Conservation (phyloP, 75 land plant species). For the Sequoiadendron giganteum region DNA sequence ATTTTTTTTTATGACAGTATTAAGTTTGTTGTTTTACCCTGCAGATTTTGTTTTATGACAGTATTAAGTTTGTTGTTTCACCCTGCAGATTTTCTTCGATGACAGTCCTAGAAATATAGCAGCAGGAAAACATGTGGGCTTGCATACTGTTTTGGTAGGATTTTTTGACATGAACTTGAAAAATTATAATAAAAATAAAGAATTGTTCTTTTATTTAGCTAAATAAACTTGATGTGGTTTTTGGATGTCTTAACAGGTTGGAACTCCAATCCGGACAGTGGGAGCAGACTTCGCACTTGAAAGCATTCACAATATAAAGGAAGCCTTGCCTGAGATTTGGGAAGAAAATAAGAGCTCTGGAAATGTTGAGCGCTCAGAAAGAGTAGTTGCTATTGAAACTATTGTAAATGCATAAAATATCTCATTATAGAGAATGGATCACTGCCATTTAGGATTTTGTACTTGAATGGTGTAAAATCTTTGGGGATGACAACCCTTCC, state of each 20-base stretch:
- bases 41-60: slow-evolving; percentile 87
- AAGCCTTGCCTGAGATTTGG: slow-evolving; percentile 80
- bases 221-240: not conserved
- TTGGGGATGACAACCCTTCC: not conserved
- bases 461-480: not conserved
- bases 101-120: slow-evolving; percentile 82
- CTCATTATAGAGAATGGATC: too few species aligned
- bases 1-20: slow-evolving; percentile 86
- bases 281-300: slow-evolving; percentile 76
- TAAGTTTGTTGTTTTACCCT: too few species aligned
- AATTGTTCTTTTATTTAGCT: not conserved
- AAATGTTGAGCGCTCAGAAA: slow-evolving; percentile 17
- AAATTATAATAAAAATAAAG: not conserved
- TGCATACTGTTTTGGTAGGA: slow-evolving; percentile 78
- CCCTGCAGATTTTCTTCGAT: slow-evolving; percentile 75
- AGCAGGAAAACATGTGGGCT: slow-evolving; percentile 66
- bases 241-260: slow-evolving; percentile 40
- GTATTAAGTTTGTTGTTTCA: too few species aligned
- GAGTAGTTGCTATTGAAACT: slow-evolving; percentile 46
- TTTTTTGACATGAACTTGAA: not conserved
- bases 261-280: slow-evolving; percentile 48
- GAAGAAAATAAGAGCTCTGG: slow-evolving; percentile 25
- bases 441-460: not conserved
- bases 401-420: slow-evolving; percentile 38
- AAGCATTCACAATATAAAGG: slow-evolving; percentile 69